Base-by-base conservation (phyloP, 345 rosid genomes). In the Reutealis trisperma region DNA sequence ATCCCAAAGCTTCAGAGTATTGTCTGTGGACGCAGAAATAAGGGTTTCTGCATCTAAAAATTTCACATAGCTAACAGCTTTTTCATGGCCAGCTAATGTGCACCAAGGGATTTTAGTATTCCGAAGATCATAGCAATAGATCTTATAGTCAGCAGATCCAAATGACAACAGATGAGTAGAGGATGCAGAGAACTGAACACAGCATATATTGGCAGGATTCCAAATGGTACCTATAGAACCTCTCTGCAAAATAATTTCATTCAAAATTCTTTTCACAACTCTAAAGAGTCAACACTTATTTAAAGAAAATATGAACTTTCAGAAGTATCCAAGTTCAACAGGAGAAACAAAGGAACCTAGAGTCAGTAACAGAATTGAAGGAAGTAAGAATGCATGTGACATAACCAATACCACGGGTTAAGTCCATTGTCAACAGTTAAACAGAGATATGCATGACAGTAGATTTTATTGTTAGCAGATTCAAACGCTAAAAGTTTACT, bases 401-500 rank as follows among this genome's bases (percentile, higher is more conserved):
- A 47, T 47, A 62, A 62, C 37, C n/a, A n/a, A n/a, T n/a, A n/a
- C n/a, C 8, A 63, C 5, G 1, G n/a, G 21, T 14, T 30, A 30
- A 30, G 42, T 32, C 67, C 18, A 63, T 63, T 13, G 34, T n/a
- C 52, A 42, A 24, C 10, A 66, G 70, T 42, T 45, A 21, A 66
- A 37, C 6, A 2, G 3, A 19, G 51, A 42, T 66, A 66, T 16
- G 49, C 10, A 41, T 21, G 9, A 0, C 0, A 21, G 54, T 42
- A 22, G 32, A 59, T 58, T 14, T 59, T 11, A 59, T 22, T 4
- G 63, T 59, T 30, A 22, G 95, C 91, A 62, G 97, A 93, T 63
- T 94, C 97, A 81, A 92, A 93, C 61, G 94, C 98, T 83, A 93
- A 89, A 67, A 92, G 79, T 82, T 91, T 88, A 44, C 47, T 44